phyloP scores from a whole-genome alignment of 2,329 filamentous ascomycete species.

The Phialemonium atrogriseum region DNA sequence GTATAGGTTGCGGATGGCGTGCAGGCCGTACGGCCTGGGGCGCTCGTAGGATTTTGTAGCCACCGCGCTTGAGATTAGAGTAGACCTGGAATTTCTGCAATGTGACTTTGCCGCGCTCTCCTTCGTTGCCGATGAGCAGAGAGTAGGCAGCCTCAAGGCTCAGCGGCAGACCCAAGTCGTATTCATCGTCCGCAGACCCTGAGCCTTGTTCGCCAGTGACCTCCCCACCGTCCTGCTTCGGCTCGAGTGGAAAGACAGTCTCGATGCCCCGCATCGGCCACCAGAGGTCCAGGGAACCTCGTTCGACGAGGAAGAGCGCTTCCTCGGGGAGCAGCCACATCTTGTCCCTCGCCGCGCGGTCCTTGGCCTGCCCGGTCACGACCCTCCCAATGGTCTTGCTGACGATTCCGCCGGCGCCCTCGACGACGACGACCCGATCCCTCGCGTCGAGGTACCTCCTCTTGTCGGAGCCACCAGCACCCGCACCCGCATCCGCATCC shows the following conservation, averaged over 20 bases:
- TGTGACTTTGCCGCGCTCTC: slow-evolving; percentile 48
- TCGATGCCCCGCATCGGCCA: slow-evolving; percentile 58
- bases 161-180: slow-evolving; percentile 66
- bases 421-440: slow-evolving; percentile 56
- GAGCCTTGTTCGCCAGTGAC: slow-evolving; percentile 8
- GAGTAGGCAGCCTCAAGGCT: slow-evolving; percentile 88
- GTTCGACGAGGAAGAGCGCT: slow-evolving; percentile 79
- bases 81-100: slow-evolving; percentile 86
- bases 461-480: slow-evolving; percentile 7
- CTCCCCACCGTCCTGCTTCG: slow-evolving; percentile 9
- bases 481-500: slow-evolving; percentile 7
- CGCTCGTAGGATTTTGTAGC: slow-evolving; percentile 73
- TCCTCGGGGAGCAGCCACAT: slow-evolving; percentile 89
- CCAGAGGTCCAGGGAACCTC: slow-evolving; percentile 79
- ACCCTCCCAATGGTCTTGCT: slow-evolving; percentile 63
- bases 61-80: slow-evolving; percentile 70
- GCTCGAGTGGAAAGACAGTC: slow-evolving; percentile 32
- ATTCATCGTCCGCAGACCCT: slow-evolving; percentile 40
- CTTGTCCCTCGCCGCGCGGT: slow-evolving; percentile 47
- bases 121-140: slow-evolving; percentile 66
- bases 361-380: slow-evolving; percentile 43
- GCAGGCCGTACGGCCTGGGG: slow-evolving; percentile 22
- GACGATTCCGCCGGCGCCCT: slow-evolving; percentile 57
- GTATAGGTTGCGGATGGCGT: slow-evolving; percentile 4
- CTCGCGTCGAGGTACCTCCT: slow-evolving; percentile 20